Conservation (phyloP, 345 rosid species). For the Fremontodendron californicum region DNA sequence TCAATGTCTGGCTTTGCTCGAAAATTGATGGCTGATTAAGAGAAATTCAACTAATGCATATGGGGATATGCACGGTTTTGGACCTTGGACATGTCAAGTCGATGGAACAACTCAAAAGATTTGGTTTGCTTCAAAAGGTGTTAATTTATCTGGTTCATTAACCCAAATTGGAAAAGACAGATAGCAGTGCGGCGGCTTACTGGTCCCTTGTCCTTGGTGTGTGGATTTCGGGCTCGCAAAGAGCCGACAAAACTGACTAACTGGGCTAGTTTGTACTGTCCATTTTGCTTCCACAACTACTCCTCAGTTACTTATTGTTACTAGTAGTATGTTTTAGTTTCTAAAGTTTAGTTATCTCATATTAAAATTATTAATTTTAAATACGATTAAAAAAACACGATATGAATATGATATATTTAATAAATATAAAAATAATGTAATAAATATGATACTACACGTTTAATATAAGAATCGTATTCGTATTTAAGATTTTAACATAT, state of each 20-base stretch:
- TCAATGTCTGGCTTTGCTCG: neutral
- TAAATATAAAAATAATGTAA: too few species aligned
- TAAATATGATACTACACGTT: too few species aligned
- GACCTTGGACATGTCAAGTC: neutral
- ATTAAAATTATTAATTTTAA: too few species aligned
- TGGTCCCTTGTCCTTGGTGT: neutral
- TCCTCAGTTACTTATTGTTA: too few species aligned
- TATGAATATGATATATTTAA: too few species aligned
- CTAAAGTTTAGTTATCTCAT: too few species aligned
- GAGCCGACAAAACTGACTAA: neutral
- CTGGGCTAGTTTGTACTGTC: neutral
- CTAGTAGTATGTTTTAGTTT: too few species aligned
- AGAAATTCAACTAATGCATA: neutral
- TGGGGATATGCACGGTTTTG: neutral
- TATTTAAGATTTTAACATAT: too few species aligned
- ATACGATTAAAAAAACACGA: too few species aligned
- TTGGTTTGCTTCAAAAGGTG: neutral
- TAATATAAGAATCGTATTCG: too few species aligned
- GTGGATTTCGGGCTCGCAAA: neutral
- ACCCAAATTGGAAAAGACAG: neutral
- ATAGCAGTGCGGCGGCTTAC: neutral
- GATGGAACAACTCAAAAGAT: neutral
- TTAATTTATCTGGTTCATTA: neutral
- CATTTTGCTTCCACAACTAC: neutral
- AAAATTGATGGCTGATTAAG: neutral